Conservation (phyloP, 1,139 yeast genomes). For the Hyphopichia wangnamkhiaoensis region DNA sequence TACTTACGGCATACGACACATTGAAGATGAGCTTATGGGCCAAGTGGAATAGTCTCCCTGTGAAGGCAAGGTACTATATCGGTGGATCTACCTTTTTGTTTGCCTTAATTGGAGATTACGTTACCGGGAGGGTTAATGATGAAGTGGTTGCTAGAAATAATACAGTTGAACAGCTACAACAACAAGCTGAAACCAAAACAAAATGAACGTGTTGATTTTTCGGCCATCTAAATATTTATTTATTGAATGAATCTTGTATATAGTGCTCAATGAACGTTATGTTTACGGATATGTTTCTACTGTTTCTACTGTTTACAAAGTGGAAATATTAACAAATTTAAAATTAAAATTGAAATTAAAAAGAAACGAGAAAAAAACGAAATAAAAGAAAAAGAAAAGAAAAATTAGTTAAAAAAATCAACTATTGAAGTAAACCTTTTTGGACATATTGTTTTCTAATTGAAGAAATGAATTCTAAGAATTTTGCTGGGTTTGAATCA, state of each 20-base stretch:
- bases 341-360: conserved; percentile 1
- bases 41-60: conserved; percentile 53
- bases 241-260: too few species aligned
- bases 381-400: not conserved
- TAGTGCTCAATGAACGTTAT: not conserved
- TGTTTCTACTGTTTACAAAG: too few species aligned
- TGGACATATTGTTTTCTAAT: conserved; percentile 41
- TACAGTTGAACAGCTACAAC: conserved; percentile 10
- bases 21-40: conserved; percentile 45
- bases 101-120: conserved; percentile 54
- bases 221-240: too few species aligned
- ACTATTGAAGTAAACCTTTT: conserved; percentile 26
- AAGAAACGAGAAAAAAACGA: conserved; percentile 1
- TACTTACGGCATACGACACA: conserved; percentile 3
- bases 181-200: too few species aligned
- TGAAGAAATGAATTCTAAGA: conserved; percentile 68
- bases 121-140: conserved; percentile 48
- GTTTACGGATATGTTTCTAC: not conserved
- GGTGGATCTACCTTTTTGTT: conserved; percentile 54
- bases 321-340: too few species aligned
- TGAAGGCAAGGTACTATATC: conserved; percentile 51
- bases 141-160: conserved; percentile 30
- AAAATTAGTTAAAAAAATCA: conserved; percentile 1
- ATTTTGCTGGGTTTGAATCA: conserved; percentile 79
- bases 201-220: too few species aligned